Percentiles rank a stretch among this genome's conserved stretches.
Conservation (phyloP, 2,329 filamentous ascomycete species). For the Ophiosphaerella narmari region DNA sequence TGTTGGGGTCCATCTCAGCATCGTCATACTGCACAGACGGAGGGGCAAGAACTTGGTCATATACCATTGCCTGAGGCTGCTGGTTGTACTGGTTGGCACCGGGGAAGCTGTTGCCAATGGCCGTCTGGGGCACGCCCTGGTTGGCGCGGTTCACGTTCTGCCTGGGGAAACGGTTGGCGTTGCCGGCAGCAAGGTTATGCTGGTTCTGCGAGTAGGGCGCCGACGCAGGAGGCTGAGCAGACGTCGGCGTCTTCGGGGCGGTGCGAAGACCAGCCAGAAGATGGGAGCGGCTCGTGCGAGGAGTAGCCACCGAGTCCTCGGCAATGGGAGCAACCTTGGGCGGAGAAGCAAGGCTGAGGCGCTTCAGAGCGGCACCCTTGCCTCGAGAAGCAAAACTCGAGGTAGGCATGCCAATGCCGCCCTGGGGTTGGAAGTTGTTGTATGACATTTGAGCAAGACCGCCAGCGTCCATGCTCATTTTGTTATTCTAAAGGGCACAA, state of each 20-base stretch:
- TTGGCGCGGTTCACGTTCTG: conserved; percentile 46
- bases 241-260: conserved; percentile 82
- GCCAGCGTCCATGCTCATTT: conserved; percentile 83
- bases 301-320: conserved; percentile 69
- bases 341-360: conserved; percentile 76
- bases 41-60: conserved; percentile 88
- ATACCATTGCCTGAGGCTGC: conserved; percentile 50
- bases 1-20: conserved; percentile 79
- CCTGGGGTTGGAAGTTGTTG: conserved; percentile 68
- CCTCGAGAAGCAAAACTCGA: conserved; percentile 84
- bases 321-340: conserved; percentile 71
- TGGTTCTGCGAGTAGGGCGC: conserved; percentile 64
- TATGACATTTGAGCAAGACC: conserved; percentile 99
- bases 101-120: conserved; percentile 59
- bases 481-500: conserved; percentile 30
- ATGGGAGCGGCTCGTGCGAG: conserved; percentile 92
- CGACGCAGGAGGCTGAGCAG: conserved; percentile 65
- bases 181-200: conserved; percentile 52
- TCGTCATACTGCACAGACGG: conserved; percentile 74
- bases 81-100: conserved; percentile 51
- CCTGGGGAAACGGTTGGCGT: conserved; percentile 54
- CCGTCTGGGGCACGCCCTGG: conserved; percentile 61
- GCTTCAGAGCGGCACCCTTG: conserved; percentile 87
- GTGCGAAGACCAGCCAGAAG: conserved; percentile 91
- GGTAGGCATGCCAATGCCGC: conserved; percentile 73